Base-by-base conservation (phyloP, 257 asterid genomes). In the Perilla frutescens region DNA sequence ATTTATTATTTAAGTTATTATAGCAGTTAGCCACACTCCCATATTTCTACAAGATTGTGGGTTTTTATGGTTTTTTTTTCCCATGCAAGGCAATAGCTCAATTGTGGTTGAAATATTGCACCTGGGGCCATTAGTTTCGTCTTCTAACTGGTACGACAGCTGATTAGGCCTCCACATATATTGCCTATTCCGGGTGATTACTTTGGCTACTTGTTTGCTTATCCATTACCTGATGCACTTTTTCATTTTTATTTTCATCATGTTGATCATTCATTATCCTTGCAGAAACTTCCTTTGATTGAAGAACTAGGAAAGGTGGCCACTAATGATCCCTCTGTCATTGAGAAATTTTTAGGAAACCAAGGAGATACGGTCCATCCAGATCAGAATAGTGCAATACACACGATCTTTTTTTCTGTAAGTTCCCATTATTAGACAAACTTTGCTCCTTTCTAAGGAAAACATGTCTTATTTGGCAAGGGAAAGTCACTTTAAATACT, bases 271-370 rank as follows among this genome's bases (percentile, higher is more conserved):
- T 47, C 64, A 60, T 53, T 14, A 62, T 76, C 75, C 58, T 13
- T 81, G 76, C 89, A 95, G 99, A 92, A 88, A 78, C 88, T 95
- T 79, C 92, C 90, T 59, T 79, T 87, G 79, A 76, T 95, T 56
- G 98, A 95, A 81, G 92, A 95, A 68, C 93, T 95, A 75, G 85
- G 89, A 72, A 86, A 80, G 77, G 77, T 92, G 82, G 70, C 72
- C 54, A 87, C 99, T 11, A 96, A 95, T 76, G 98, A 92, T 84
- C 99, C 98, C 72, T 90, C 92, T 75, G 88, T 87, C 62, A 47
- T 95, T 71, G 99, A 92, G 79, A 68, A 82, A 83, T 81, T 82
- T 62, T 80, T 91, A 68, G 88, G 81, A 73, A 86, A 85, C 63
- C 87, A 72, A 39, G 96, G 96, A 68, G 97, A 83, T 74, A 53